A percentile compares a stretch with the other conserved stretches of the same genome.
These are phyloP conservation scores for Fraxinus velutina DNA, from an alignment of 305 asterid species.

Conservation along the genomic window DNA sequence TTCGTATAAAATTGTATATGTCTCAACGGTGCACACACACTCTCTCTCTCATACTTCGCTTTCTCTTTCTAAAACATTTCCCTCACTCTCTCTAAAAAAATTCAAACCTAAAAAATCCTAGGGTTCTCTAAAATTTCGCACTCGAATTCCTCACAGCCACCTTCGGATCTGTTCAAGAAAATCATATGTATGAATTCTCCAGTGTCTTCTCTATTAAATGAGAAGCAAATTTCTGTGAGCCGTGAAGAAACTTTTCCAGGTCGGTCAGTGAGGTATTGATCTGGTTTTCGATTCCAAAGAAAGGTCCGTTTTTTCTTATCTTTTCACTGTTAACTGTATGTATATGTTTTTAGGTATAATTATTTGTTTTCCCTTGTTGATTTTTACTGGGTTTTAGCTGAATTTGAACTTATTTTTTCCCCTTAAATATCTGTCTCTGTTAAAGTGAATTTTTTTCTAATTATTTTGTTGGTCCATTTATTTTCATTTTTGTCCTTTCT, in stretches of 20 bases:
- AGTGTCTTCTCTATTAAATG: background rate
- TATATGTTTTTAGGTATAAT: background rate
- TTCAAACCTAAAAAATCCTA: constrained; percentile 1
- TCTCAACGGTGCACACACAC: background rate
- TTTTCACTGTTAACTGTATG: background rate
- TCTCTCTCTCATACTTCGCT: background rate
- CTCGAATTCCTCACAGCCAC: background rate
- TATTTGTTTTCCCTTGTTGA: background rate
- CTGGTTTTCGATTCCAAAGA: background rate
- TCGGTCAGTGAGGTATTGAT: background rate
- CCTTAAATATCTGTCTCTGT: background rate
- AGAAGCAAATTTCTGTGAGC: background rate
- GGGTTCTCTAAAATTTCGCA: background rate
- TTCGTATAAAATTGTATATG: background rate
- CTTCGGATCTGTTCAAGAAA: background rate
- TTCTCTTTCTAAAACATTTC: constrained; percentile 2
- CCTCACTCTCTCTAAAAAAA: background rate
- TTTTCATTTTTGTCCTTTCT: background rate
- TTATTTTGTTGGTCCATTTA: background rate
- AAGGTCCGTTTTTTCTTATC: background rate
- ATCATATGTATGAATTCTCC: background rate
- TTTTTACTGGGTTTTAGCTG: background rate
- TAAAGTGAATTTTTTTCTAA: constrained; percentile 1
- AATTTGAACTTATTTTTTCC: background rate
- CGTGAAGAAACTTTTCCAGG: background rate